Percentiles rank a stretch among this genome's conserved stretches.
Evolutionary conservation across 805 yeast genomes (phyloP).

Genomic region (Sugiyamaella boreocaroliniensis): DNA sequence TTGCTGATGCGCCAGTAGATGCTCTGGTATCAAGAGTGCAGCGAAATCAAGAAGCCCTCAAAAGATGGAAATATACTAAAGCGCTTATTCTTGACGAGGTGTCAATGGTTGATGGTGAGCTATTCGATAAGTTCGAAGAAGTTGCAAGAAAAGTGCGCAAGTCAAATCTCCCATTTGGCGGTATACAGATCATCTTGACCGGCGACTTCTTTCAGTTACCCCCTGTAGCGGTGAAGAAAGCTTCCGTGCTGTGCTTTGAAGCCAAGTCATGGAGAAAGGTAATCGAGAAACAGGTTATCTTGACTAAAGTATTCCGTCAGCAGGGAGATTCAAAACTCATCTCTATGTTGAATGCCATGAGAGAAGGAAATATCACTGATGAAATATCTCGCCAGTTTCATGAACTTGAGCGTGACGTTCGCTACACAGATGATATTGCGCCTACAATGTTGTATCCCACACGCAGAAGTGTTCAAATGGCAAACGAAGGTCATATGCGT

Average conservation of each 20-base stretch:
- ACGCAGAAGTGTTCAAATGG: conserved; percentile 69
- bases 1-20: conserved; percentile 48
- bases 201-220: conserved; percentile 97
- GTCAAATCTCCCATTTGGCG: conserved; percentile 73
- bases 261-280: conserved; percentile 61
- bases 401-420: conserved; percentile 44
- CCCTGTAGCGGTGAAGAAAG: conserved; percentile 54
- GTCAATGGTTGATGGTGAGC: conserved; percentile 80
- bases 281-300: conserved; percentile 54
- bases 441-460: conserved; percentile 90
- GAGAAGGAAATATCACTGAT: conserved; percentile 59
- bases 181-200: conserved; percentile 77
- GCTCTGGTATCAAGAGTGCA: conserved; percentile 42
- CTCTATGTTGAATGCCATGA: conserved; percentile 70
- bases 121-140: conserved; percentile 64
- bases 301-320: conserved; percentile 82
- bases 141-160: conserved; percentile 57
- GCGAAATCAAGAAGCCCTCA: conserved; percentile 36
- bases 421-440: conserved; percentile 66
- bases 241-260: conserved; percentile 58
- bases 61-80: conserved; percentile 60
- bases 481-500: conserved; percentile 52
- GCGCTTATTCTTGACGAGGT: conserved; percentile 86
- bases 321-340: conserved; percentile 60
- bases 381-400: conserved; percentile 44